These are phyloP conservation scores for Gleditsia sinensis DNA, from an alignment of 306 rosid species.

Conservation along the genomic window DNA sequence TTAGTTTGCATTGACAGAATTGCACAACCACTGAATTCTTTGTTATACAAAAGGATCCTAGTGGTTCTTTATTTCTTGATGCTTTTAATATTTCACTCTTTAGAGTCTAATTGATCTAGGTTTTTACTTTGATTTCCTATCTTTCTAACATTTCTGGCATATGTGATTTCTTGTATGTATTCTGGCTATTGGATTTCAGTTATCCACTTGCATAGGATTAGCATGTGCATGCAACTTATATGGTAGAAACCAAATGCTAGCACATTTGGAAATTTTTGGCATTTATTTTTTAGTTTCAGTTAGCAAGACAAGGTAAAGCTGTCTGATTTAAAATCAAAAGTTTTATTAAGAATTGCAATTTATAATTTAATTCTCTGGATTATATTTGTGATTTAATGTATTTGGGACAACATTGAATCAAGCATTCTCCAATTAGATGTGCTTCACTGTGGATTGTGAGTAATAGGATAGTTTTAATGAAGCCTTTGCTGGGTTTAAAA, in stretches of 20 bases:
- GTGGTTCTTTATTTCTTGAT: neutral
- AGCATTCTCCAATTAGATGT: neutral
- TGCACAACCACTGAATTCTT: conserved; percentile 7
- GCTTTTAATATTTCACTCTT: neutral
- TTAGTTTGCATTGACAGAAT: conserved; percentile 1
- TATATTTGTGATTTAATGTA: neutral
- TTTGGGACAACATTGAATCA: neutral
- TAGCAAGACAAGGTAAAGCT: neutral
- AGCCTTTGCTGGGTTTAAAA: neutral
- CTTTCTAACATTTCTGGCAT: neutral
- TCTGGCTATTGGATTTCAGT: neutral
- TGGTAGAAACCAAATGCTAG: neutral
- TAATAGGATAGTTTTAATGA: neutral
- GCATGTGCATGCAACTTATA: neutral
- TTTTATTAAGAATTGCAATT: neutral
- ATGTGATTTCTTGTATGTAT: neutral
- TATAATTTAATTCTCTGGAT: neutral
- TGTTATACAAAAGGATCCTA: neutral
- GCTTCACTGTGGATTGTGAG: neutral
- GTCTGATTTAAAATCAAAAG: neutral
- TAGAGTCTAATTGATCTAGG: neutral
- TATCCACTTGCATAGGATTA: neutral
- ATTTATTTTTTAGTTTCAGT: neutral
- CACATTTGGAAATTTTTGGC: neutral
- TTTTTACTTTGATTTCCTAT: neutral